Evolutionary conservation across 352 stramenopile genomes (phyloP), one percentile per base, ranked within the genome.

Genomic region (Globisporangium takayamanum): DNA sequence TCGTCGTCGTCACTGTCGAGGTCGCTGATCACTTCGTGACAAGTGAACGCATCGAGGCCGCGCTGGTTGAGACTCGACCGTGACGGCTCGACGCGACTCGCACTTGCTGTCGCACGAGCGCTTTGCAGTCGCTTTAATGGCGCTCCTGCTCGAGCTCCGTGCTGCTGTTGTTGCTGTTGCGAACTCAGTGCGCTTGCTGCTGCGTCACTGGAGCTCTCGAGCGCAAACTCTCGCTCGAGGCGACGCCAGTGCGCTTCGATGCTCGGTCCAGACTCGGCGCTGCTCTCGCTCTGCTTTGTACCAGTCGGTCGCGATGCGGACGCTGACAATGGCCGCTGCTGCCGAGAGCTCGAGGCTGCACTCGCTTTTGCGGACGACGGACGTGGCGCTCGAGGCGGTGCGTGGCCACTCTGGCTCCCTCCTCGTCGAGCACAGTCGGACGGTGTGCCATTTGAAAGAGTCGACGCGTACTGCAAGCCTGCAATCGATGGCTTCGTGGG

Each of bases 211-310:
- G 26, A 18, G 22, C 69, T 59, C 7, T 69, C 60, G 0, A 82
- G 57, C 22, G 51, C 46, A 22, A 75, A 64, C 42, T 80, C 55
- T 49, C 51, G 53, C 53, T 83, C 74, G 20, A 83, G 44, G 25
- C 68, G 73, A 10, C 60, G 69, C 74, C 74, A 79, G 45, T 84
- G 74, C 33, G 59, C 50, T 47, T 84, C 67, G 26, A 80, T 65
- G 7, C 53, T 41, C n/a, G 63, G 39, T 3, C 64, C 4, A 18
- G 52, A 28, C 36, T 50, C 50, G n/a, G 39, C 44, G 56, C 26
- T 42, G 30, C 30, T 22, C 16, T 30, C 22, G 18, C 22, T 44
- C 6, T 2, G 15, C 28, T 49, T 42, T 1, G 14, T n/a, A 5
- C 5, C 36, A 36, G n/a, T 22, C 18, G 20, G 4, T 8, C 51